These are phyloP conservation scores for Trichoderma pleuroti DNA, from an alignment of 2,329 filamentous ascomycete species.

Conservation along the genomic window DNA sequence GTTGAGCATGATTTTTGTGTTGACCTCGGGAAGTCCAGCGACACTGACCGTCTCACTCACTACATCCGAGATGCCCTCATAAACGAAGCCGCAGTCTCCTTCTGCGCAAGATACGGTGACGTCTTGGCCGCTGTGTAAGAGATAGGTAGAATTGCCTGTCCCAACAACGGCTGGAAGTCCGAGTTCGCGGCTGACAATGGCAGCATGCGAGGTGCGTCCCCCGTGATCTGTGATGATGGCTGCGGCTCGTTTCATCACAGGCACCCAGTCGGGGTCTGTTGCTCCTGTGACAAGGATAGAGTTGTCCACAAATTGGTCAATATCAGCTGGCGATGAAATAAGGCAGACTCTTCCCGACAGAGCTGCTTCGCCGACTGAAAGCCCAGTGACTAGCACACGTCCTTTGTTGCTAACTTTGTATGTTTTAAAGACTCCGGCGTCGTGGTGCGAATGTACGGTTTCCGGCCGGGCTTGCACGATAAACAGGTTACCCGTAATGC, in stretches of 20 bases:
- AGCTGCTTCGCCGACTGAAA: slow-evolving; percentile 34
- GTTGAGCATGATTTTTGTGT: slow-evolving; percentile 38
- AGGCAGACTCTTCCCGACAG: slow-evolving; percentile 34
- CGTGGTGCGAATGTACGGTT: slow-evolving; percentile 35
- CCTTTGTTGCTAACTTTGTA: slow-evolving; percentile 33
- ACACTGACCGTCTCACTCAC: slow-evolving; percentile 32
- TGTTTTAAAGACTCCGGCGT: slow-evolving; percentile 31
- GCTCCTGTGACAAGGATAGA: slow-evolving; percentile 35
- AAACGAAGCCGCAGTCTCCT: slow-evolving; percentile 36
- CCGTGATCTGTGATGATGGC: slow-evolving; percentile 39
- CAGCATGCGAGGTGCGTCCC: slow-evolving; percentile 38
- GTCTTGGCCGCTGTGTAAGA: slow-evolving; percentile 36
- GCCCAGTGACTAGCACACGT: slow-evolving; percentile 28
- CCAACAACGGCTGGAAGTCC: slow-evolving; percentile 38
- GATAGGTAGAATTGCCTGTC: slow-evolving; percentile 34
- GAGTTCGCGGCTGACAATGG: slow-evolving; percentile 40
- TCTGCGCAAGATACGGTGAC: slow-evolving; percentile 39
- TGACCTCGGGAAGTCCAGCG: slow-evolving; percentile 23
- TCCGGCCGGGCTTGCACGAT: slow-evolving; percentile 38
- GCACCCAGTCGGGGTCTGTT: slow-evolving; percentile 39
- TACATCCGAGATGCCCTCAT: slow-evolving; percentile 35
- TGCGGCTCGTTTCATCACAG: slow-evolving; percentile 36
- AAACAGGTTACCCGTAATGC: slow-evolving; percentile 29
- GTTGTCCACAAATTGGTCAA: slow-evolving; percentile 33
- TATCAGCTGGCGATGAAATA: slow-evolving; percentile 28